Evolutionary conservation across 495 filamentous ascomycete species (phyloP).

Genomic region (Penicillium cataractarum): DNA sequence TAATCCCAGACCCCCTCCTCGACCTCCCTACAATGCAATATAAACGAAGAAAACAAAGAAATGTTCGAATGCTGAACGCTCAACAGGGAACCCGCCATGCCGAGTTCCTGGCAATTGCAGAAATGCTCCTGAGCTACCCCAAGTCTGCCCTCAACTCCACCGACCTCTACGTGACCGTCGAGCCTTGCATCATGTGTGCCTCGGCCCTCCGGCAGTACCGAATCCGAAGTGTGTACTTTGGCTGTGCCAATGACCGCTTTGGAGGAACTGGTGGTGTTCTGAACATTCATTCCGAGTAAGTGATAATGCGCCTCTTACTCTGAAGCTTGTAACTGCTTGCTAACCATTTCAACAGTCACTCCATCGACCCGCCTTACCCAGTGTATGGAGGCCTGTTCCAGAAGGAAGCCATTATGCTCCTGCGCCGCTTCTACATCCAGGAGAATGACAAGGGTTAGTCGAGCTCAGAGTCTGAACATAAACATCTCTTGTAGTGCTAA

Average conservation of each 20-base stretch:
- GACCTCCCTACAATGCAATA: not conserved
- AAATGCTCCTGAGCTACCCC: conserved; percentile 59
- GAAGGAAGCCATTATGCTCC: conserved; percentile 85
- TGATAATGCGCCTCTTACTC: not conserved
- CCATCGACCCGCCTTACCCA: conserved; percentile 72
- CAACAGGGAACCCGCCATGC: conserved; percentile 86
- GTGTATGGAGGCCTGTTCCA: conserved; percentile 81
- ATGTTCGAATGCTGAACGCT: not conserved
- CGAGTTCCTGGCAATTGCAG: conserved; percentile 82
- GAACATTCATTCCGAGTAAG: conserved; percentile 75
- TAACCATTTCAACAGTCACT: conserved; percentile 36
- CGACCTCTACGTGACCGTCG: conserved; percentile 92
- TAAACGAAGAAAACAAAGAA: not conserved
- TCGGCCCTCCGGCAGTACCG: conserved; percentile 83
- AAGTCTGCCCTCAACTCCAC: conserved; percentile 66
- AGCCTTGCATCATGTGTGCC: conserved; percentile 98
- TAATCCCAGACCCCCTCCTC: too few relatives aligned
- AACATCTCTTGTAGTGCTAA: conserved; percentile 14
- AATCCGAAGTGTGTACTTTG: conserved; percentile 85
- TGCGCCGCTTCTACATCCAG: conserved; percentile 94
- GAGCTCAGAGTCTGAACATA: not conserved
- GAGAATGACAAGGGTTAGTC: conserved; percentile 84
- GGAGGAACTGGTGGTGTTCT: conserved; percentile 93
- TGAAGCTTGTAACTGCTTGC: conserved; percentile 17
- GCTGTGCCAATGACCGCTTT: conserved; percentile 94